A percentile compares a stretch with the other conserved stretches of the same genome.
Evolutionary conservation across 768 basidiomycete genomes (phyloP).

Genomic region (Tricholoma sp.): DNA sequence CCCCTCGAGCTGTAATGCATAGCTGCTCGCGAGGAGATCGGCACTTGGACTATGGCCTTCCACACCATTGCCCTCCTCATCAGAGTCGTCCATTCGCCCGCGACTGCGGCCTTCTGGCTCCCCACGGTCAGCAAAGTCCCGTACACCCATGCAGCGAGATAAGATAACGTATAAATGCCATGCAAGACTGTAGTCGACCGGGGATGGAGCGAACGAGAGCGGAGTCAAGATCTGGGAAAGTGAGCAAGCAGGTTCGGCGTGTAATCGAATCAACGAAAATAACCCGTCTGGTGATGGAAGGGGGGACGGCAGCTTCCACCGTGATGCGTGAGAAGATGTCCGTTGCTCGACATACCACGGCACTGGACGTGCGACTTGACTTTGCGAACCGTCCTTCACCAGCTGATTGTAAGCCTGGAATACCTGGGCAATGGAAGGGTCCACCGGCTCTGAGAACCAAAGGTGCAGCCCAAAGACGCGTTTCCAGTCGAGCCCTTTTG

Average conservation of each 20-base stretch:
- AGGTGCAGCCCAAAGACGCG: constrained; percentile 84
- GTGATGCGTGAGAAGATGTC: constrained; percentile 9
- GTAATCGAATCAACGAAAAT: constrained; percentile 76
- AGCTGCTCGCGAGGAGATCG: constrained; percentile 76
- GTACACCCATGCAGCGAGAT: constrained; percentile 72
- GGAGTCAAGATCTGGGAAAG: constrained; percentile 68
- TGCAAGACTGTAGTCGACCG: constrained; percentile 74
- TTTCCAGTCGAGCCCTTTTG: constrained; percentile 87
- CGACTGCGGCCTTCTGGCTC: constrained; percentile 32
- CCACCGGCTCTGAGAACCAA: constrained; percentile 79
- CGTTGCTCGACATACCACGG: constrained; percentile 45
- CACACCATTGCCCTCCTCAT: constrained; percentile 38
- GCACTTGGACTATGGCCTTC: constrained; percentile 83
- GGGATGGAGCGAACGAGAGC: constrained; percentile 67
- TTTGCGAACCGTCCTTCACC: constrained; percentile 27
- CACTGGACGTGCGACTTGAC: constrained; percentile 45
- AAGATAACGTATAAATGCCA: constrained; percentile 94
- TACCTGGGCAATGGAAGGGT: constrained; percentile 65
- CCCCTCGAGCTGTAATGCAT: constrained; percentile 83
- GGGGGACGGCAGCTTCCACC: constrained; percentile 40
- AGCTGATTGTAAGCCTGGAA: constrained; percentile 55
- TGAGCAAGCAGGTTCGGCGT: constrained; percentile 66
- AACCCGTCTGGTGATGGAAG: constrained; percentile 60
- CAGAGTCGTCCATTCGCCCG: constrained; percentile 24
- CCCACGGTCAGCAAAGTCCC: constrained; percentile 85